These are phyloP conservation scores for Choiromyces venosus DNA, from an alignment of 495 filamentous ascomycete species.

Conservation along the genomic window DNA sequence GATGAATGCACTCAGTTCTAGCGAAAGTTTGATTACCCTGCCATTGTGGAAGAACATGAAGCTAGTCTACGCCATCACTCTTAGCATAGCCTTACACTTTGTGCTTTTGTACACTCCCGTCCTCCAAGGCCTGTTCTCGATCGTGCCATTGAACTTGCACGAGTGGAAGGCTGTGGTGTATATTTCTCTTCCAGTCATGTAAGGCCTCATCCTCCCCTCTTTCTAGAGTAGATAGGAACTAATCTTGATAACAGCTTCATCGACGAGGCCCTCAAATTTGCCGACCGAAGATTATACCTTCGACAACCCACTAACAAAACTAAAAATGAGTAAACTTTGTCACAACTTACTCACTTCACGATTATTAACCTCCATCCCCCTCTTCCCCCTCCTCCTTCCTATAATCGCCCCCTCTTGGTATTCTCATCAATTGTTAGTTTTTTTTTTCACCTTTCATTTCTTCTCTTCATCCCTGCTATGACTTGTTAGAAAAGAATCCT, in stretches of 20 bases:
- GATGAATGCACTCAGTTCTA: constrained; percentile 95
- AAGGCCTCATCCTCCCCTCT: constrained; percentile 45
- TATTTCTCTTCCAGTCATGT: constrained; percentile 92
- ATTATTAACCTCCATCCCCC: background rate
- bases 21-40: constrained; percentile 88
- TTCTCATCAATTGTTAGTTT: background rate
- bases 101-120: constrained; percentile 87
- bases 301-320: constrained; percentile 22
- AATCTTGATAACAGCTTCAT: constrained; percentile 61
- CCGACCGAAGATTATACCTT: constrained; percentile 56
- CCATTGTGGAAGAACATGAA: constrained; percentile 96
- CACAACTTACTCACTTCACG: background rate
- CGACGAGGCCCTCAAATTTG: constrained; percentile 79
- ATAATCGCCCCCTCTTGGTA: background rate
- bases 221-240: constrained; percentile 37
- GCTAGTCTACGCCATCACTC: constrained; percentile 83
- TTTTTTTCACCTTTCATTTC: background rate
- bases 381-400: no score
- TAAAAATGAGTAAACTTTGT: constrained; percentile 25
- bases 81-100: constrained; percentile 97
- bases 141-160: constrained; percentile 76
- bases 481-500: background rate
- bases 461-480: background rate
- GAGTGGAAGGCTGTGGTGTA: constrained; percentile 91
- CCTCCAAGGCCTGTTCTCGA: constrained; percentile 82